A percentile compares a stretch with the other conserved stretches of the same genome.
Evolutionary conservation across 2,329 filamentous ascomycete genomes (phyloP).

Genomic region (Xylaria polymorpha): DNA sequence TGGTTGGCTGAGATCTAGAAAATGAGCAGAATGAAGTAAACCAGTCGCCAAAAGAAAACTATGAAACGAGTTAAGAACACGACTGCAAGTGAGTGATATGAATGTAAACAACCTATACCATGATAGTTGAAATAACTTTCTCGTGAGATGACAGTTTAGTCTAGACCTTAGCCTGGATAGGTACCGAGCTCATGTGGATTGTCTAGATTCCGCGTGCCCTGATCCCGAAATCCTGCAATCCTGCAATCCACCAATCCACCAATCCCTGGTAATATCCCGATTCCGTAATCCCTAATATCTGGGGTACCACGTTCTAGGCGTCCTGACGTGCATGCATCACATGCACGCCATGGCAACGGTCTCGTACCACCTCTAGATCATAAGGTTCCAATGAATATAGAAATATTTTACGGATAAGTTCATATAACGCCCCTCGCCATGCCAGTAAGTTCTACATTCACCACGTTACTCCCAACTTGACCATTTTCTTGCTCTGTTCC

Average conservation of each 20-base stretch:
- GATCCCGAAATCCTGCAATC: constrained; percentile 28
- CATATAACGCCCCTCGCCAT: constrained; percentile 26
- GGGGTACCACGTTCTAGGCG: constrained; percentile 19
- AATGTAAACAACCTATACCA: constrained; percentile 10
- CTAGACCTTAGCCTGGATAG: neutral
- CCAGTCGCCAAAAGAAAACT: neutral
- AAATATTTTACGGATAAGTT: constrained; percentile 27
- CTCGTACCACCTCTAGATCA: constrained; percentile 1
- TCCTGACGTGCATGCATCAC: constrained; percentile 15
- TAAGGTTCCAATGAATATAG: constrained; percentile 1
- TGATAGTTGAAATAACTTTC: neutral
- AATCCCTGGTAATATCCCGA: constrained; percentile 38
- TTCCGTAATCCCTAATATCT: constrained; percentile 21
- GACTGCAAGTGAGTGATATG: constrained; percentile 17
- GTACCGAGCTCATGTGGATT: constrained; percentile 8
- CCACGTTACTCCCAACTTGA: constrained; percentile 10
- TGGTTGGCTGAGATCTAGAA: neutral
- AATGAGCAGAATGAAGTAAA: neutral
- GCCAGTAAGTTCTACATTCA: constrained; percentile 8
- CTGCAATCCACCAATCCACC: constrained; percentile 27
- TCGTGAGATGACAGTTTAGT: neutral
- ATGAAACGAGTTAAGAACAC: constrained; percentile 10
- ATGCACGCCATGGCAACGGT: constrained; percentile 10
- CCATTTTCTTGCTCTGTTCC: neutral
- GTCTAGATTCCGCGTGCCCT: constrained; percentile 11